Base-by-base conservation (phyloP, 371 early-diverging fungal species). In the Syncephalastrum contaminatum region DNA sequence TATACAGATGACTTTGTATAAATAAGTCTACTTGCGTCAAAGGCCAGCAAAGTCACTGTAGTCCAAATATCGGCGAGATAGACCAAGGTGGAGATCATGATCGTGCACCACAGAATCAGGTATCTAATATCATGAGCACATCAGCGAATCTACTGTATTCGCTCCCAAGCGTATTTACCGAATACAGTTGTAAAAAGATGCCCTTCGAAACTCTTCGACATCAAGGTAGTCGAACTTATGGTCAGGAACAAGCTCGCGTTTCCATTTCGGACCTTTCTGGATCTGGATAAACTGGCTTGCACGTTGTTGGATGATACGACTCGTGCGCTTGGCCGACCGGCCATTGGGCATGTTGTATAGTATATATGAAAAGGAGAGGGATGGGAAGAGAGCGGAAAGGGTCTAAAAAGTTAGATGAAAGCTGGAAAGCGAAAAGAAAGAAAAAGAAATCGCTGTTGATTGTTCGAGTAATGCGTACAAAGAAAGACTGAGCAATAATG, bases 191-290 rank as follows among this genome's bases (percentile, higher is more conserved):
- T 58, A 52, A 36, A 51, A 58, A 8, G 58, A 51, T 1, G 21
- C 10, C 19, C 81, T 75, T 27, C 79, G 58, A 75, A 90, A 92
- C 56, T 90, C 91, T 13, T 90, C 85, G 12, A 92, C 80, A 57
- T 94, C 89, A 57, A 94, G 80, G 66, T 84, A 91, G 70, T 92
- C 93, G 62, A 92, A 93, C 69, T 91, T 91, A 80, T 94, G 92
- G 72, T 92, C 93, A 59, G 78, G 73, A 42, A 90, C 82, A 46
- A 83, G 75, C 63, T 92, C 92, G 44, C 88, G 82, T 70, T 92
- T 88, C 92, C 92, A 92, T 43, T 78, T 70, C 8, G 81, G 80
- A 24, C 75, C 75, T 63, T 67, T 75, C 47, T 62, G 62, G 30
- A 6, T 5, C 21, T 51, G 16, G 7, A 62, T 24, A 14, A 56